Base-by-base conservation (phyloP, 1,284 basidiomycete species). In the Ustilago crameri region DNA sequence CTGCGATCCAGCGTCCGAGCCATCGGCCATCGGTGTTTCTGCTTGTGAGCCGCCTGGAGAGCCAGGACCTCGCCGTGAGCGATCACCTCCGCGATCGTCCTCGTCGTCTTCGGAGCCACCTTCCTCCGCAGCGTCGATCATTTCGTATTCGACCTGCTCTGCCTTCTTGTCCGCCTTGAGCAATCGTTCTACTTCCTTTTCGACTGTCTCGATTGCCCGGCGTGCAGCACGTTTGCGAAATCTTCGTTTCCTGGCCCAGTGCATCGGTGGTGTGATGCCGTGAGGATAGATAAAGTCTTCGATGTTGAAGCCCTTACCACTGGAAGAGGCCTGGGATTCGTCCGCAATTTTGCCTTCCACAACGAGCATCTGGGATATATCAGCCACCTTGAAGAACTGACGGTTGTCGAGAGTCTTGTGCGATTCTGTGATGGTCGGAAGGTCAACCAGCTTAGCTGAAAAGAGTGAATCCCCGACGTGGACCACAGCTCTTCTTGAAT, bases 241-340 rank as follows among this genome's bases (percentile, higher is more conserved):
- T 38, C 96, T 87, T 26, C 96, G 89, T 84, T 98, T 97, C 46
- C 96, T 88, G 34, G 90, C 93, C 83, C 95, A 90, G 59, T 91
- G 89, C 74, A 99, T 85, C 9, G 96, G 96, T 45, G 95, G 95
- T 0, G 95, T 97, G 56, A 98, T 87, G 5, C 96, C 96, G 79
- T 98, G 95, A 0, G 92, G 94, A 90, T 93, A 99, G 63, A 98
- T 93, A 84, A 95, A 98, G 75, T 98, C 95, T 74, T 97, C 93
- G 30, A 95, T 89, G 75, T 91, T 94, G 85, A 97, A 88, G 74
- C 88, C 89, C 44, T 89, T 75, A 22, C 63, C 57, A 18, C 94
- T 91, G 58, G 87, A 88, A 22, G 89, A 87, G 49, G 95, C 87
- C 47, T 89, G 90, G 57, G 91, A 87, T 62, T 83, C 81, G 38